Conservation (phyloP, 176 grass and related monocot species). For the Oryza coarctata region DNA sequence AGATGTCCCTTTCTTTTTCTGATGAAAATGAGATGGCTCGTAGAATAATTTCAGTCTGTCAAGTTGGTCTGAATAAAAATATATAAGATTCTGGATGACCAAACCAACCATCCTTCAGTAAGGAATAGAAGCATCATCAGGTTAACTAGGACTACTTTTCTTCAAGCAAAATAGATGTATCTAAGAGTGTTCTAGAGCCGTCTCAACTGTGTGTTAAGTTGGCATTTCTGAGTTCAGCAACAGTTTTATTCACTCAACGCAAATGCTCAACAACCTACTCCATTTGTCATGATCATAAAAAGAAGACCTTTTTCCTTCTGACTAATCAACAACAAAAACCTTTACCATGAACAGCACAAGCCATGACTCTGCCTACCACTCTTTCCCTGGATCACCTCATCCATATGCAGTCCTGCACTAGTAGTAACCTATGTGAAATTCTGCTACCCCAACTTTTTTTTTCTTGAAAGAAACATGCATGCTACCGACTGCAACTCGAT, state of each 20-base stretch:
- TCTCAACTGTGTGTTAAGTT: not conserved
- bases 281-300: not conserved
- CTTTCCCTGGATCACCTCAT: not conserved
- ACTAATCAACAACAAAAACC: not conserved
- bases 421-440: not conserved
- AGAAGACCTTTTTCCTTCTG: not conserved
- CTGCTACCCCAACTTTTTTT: slow-evolving; percentile 4
- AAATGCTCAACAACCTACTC: not conserved
- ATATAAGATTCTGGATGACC: not conserved
- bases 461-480: slow-evolving; percentile 28
- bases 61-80: not conserved
- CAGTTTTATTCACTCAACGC: not conserved
- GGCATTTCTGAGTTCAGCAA: not conserved
- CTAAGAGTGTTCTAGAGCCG: not conserved
- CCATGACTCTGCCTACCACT: slow-evolving; percentile 20
- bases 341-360: not conserved
- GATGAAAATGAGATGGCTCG: not conserved
- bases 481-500: not conserved
- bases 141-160: not conserved
- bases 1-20: not conserved
- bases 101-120: not conserved
- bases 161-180: not conserved
- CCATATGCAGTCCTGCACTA: not conserved
- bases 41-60: not conserved
- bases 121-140: not conserved